Evolutionary conservation across 2,329 filamentous ascomycete genomes (phyloP).

Genomic region (Ophiocordyceps camponoti-saundersi): DNA sequence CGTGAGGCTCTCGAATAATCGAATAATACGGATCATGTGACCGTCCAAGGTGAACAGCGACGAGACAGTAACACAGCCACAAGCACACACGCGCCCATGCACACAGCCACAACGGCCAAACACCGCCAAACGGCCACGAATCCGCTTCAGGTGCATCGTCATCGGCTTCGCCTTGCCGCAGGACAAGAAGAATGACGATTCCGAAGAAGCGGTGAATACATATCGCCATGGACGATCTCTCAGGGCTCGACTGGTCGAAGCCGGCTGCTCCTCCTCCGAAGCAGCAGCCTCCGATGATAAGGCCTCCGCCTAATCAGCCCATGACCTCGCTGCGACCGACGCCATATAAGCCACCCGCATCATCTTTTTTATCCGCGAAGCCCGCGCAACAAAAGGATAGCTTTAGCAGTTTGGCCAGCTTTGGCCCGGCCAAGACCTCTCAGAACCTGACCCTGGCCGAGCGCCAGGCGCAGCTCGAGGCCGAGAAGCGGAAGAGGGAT

Average conservation of each 20-base stretch:
- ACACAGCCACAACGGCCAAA: neutral
- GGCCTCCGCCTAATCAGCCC: slow-evolving; percentile 15
- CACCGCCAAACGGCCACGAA: neutral
- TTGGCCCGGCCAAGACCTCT: slow-evolving; percentile 35
- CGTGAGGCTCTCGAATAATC: no score
- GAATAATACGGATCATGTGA: no score
- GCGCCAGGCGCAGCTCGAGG: slow-evolving; percentile 51
- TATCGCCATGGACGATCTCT: slow-evolving; percentile 41
- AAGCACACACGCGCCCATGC: neutral
- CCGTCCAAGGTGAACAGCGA: no score
- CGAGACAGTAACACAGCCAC: neutral
- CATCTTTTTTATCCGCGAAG: no score
- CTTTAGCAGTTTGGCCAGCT: slow-evolving; percentile 60
- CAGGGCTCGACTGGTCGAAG: slow-evolving; percentile 42
- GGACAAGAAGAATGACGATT: neutral
- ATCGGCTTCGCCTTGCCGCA: neutral
- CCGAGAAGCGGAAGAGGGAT: slow-evolving; percentile 54
- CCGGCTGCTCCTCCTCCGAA: slow-evolving; percentile 14
- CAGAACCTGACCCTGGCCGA: slow-evolving; percentile 66
- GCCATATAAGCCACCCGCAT: slow-evolving; percentile 10
- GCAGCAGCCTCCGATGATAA: slow-evolving; percentile 16
- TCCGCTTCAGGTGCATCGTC: neutral
- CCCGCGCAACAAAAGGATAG: slow-evolving; percentile 34
- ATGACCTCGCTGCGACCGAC: slow-evolving; percentile 37
- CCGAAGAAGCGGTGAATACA: neutral